Evolutionary conservation across 495 filamentous ascomycete species (phyloP), one percentile per base, ranked within the genome.

Genomic region (Parathielavia appendiculata): DNA sequence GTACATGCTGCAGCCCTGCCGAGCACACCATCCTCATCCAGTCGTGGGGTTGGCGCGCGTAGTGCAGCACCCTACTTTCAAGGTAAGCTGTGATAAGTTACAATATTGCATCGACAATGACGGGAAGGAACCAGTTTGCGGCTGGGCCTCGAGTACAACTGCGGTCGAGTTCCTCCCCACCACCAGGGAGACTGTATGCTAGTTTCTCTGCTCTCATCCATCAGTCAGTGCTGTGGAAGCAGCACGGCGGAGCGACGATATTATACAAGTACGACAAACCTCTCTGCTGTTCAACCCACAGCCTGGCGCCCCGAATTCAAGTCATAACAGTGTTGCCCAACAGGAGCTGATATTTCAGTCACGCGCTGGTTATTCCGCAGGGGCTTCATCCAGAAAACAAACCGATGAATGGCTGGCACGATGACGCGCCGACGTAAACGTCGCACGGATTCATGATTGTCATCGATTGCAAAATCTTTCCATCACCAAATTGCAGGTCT

Each of bases 241-340:
- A 32, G 38, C 38, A 53, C 51, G n/a, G n/a, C 36, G 22, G 22
- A 54, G 26, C 30, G 9, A 14, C 13, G 23, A 41, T 20, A 10
- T 23, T n/a, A n/a, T n/a, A n/a, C n/a, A n/a, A n/a, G 32, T 52
- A 22, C 26, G 44, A 14, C 4, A n/a, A n/a, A n/a, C 19, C 44
- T 2, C 8, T 43, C 51, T 54, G 51, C 19, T 44, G 51, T 43
- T 44, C 36, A 44, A 46, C 40, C 38, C 39, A 43, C n/a, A 7
- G 17, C 23, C 39, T 23, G 23, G 14, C 39, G 14, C 12, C 51
- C 30, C 43, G 17, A 56, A 10, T 26, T 13, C 44, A 7, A 34
- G 40, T 48, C 36, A 49, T 14, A 19, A 26, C n/a, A 3, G 34
- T 16, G 8, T 39, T 48, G 44, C 41, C 53, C 44, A 23, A 56